Conservation (phyloP, 768 basidiomycete species). For the Tylopilus subfusipes region DNA sequence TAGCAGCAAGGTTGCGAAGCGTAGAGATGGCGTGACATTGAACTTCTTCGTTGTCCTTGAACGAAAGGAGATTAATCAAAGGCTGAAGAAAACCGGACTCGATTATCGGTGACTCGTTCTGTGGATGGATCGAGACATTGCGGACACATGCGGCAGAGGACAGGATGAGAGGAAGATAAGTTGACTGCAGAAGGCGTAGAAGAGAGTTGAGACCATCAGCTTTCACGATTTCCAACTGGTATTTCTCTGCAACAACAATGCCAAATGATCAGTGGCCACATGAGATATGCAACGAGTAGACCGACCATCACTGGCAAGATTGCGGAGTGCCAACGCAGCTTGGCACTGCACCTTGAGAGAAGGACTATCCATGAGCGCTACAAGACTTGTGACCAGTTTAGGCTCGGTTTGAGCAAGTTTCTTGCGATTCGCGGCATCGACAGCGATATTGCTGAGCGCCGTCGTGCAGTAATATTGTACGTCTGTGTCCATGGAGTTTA, state of each 20-base stretch:
- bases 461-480: conserved; percentile 99
- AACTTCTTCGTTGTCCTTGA: conserved; percentile 99
- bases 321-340: conserved; percentile 91
- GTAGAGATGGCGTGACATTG: conserved; percentile 99
- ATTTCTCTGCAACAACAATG: conserved; percentile 68
- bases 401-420: conserved; percentile 93
- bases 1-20: conserved; percentile 92
- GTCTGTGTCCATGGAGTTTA: conserved; percentile 97
- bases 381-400: conserved; percentile 89
- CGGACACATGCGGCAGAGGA: conserved; percentile 98
- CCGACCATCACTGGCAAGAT: conserved; percentile 93
- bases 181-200: conserved; percentile 90
- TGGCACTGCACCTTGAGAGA: conserved; percentile 99
- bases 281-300: conserved; percentile 14
- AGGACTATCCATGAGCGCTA: conserved; percentile 93
- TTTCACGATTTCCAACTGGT: conserved; percentile 97
- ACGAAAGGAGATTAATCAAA: conserved; percentile 90
- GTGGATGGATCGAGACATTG: conserved; percentile 97
- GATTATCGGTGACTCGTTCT: conserved; percentile 98
- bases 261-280: not conserved
- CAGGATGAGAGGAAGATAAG: conserved; percentile 95
- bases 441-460: conserved; percentile 96
- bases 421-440: conserved; percentile 92
- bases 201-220: conserved; percentile 89
- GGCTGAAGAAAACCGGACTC: conserved; percentile 97